Base-by-base conservation (phyloP, 768 basidiomycete genomes). In the Cystobasidium tubakii region DNA sequence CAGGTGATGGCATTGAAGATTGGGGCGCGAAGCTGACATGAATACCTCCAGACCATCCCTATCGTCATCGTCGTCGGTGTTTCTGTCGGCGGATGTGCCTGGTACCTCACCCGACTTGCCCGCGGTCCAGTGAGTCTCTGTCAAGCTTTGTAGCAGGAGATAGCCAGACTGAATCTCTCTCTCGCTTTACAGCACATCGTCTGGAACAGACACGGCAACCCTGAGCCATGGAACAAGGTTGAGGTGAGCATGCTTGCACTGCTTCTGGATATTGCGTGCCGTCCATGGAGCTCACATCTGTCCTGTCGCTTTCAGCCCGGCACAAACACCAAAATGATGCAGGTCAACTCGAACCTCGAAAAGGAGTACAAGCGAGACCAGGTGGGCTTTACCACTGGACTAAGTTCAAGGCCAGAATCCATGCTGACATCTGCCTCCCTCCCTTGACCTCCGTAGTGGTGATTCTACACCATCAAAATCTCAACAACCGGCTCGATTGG, bases 361-460 rank as follows among this genome's bases (percentile, higher is more conserved):
- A 67, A 67, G 66, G 66, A 67, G 27, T 67, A 67, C 66, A 67
- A 67, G 66, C 43, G 66, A 50, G 66, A 67, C 21, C 39, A 67
- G 66, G 66, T 67, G 31, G 21, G 66, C n/a, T n/a, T n/a, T n/a
- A n/a, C n/a, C n/a, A n/a, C n/a, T n/a, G n/a, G n/a, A n/a, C n/a
- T n/a, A n/a, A n/a, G n/a, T n/a, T n/a, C n/a, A n/a, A n/a, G n/a
- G n/a, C n/a, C n/a, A n/a, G n/a, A n/a, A n/a, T n/a, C n/a, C n/a
- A 50, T n/a, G 46, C 46, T 50, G 46, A 50, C 46, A n/a, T n/a
- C n/a, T n/a, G n/a, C n/a, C n/a, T n/a, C n/a, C n/a, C n/a, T n/a
- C n/a, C n/a, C n/a, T n/a, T n/a, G n/a, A n/a, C n/a, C n/a, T n/a
- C n/a, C n/a, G n/a, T n/a, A n/a, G n/a, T n/a, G n/a, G n/a, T n/a